Percentiles rank a stretch among this genome's conserved stretches.
phyloP scores from a whole-genome alignment of 2,329 filamentous ascomycete species.

The Acephala macrosclerotiorum region DNA sequence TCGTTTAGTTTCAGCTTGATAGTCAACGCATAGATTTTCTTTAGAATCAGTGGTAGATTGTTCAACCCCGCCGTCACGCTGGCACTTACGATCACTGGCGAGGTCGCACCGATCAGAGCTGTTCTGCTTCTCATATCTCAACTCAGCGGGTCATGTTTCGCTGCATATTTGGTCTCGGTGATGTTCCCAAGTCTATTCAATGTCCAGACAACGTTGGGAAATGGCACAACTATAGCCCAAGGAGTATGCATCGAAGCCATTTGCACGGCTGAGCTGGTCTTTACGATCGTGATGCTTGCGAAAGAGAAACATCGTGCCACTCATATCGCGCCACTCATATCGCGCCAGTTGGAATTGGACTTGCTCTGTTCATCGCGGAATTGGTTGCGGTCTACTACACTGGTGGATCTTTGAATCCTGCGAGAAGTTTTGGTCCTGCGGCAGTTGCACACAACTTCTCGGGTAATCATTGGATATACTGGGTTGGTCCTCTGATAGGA shows the following conservation, averaged over 20 bases:
- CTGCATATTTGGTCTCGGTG: slow-evolving; percentile 50
- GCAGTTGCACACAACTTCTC: slow-evolving; percentile 52
- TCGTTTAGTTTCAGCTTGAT: slow-evolving; percentile 49
- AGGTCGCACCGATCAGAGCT: slow-evolving; percentile 43
- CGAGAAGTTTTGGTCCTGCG: slow-evolving; percentile 55
- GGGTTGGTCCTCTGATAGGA: slow-evolving; percentile 59
- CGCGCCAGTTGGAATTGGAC: slow-evolving; percentile 56
- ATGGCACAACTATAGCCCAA: slow-evolving; percentile 49
- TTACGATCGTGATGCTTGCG: slow-evolving; percentile 56
- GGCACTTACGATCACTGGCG: slow-evolving; percentile 44
- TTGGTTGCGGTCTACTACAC: slow-evolving; percentile 49
- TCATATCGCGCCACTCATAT: slow-evolving; percentile 55
- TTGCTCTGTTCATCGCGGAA: slow-evolving; percentile 55
- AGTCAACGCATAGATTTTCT: slow-evolving; percentile 63
- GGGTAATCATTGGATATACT: slow-evolving; percentile 59
- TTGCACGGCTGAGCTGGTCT: slow-evolving; percentile 56
- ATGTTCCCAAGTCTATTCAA: slow-evolving; percentile 42
- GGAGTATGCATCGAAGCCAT: slow-evolving; percentile 59
- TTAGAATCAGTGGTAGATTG: slow-evolving; percentile 56
- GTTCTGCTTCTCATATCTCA: slow-evolving; percentile 44
- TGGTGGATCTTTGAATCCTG: slow-evolving; percentile 56
- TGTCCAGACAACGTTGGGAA: slow-evolving; percentile 52
- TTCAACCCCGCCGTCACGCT: slow-evolving; percentile 53
- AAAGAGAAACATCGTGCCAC: too few relatives aligned
- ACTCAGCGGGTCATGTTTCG: slow-evolving; percentile 43